Percentiles rank a stretch among this genome's conserved stretches.
phyloP scores from a whole-genome alignment of 345 rosid species.

The Eucalyptus tenuipes region DNA sequence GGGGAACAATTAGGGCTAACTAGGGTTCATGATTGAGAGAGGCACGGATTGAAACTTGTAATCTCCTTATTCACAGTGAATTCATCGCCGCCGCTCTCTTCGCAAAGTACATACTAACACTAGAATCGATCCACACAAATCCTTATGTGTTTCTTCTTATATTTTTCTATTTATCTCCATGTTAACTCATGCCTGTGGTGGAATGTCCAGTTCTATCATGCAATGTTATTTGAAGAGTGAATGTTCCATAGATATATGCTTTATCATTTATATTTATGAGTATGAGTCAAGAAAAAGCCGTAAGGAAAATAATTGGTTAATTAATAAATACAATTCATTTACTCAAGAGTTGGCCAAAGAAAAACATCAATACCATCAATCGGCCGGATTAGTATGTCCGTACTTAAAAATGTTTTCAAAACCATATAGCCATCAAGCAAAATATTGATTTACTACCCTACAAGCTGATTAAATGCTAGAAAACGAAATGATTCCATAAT shows the following conservation, averaged over 20 bases:
- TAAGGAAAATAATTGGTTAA: too few species aligned
- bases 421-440: background rate
- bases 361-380: background rate
- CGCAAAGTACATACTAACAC: background rate
- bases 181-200: rapidly evolving
- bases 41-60: background rate
- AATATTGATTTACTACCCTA: background rate
- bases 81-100: rapidly evolving
- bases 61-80: background rate
- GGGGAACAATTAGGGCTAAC: background rate
- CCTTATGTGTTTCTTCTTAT: background rate
- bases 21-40: background rate
- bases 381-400: background rate
- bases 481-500: background rate
- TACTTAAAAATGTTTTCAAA: background rate
- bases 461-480: background rate
- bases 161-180: background rate
- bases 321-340: background rate
- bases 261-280: background rate
- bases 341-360: background rate
- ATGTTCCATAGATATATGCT: background rate
- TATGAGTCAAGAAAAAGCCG: background rate
- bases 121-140: rapidly evolving
- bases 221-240: background rate
- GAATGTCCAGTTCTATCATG: background rate